Evolutionary conservation across 331 rosid genomes (phyloP).

Genomic region (Acacia pycnantha): DNA sequence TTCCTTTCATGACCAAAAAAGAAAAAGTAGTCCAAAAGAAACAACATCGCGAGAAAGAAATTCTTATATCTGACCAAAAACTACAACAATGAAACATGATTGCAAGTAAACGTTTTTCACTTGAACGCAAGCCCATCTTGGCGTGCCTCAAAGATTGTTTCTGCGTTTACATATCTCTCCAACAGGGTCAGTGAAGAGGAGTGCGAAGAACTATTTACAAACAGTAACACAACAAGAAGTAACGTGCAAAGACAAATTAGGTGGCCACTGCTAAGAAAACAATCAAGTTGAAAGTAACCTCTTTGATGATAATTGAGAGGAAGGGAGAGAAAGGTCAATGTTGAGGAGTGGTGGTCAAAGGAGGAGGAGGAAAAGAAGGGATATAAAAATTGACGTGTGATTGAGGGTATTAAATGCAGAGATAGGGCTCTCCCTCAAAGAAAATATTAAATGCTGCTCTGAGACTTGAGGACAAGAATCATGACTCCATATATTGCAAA

Average conservation of each 20-base stretch:
- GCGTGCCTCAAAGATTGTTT: not conserved
- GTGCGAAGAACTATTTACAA: not conserved
- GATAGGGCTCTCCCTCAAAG: conserved; percentile 20
- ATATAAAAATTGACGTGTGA: conserved; percentile 29
- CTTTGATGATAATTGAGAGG: not conserved
- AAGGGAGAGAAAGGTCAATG: conserved; percentile 52
- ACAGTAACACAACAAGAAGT: not conserved
- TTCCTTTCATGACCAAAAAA: conserved; percentile 4
- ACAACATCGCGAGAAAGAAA: not conserved
- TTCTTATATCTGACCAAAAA: not conserved
- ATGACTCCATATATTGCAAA: conserved; percentile 6
- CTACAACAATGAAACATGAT: not conserved
- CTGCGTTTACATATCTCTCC: not conserved
- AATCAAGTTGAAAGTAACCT: not conserved
- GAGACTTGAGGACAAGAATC: conserved; percentile 23
- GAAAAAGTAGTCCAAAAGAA: not conserved
- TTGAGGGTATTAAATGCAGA: conserved; percentile 34
- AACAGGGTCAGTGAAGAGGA: not conserved
- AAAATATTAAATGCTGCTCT: conserved; percentile 26
- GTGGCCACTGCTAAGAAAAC: not conserved
- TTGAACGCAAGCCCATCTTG: not conserved
- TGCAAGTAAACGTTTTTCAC: not conserved
- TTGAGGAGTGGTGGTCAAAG: conserved; percentile 32
- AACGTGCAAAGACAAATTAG: not conserved
- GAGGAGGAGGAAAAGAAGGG: conserved; percentile 19